Percentiles rank a stretch among this genome's conserved stretches.
phyloP scores from a whole-genome alignment of 805 yeast species.

The Isabelozyma pseudorhagii region DNA sequence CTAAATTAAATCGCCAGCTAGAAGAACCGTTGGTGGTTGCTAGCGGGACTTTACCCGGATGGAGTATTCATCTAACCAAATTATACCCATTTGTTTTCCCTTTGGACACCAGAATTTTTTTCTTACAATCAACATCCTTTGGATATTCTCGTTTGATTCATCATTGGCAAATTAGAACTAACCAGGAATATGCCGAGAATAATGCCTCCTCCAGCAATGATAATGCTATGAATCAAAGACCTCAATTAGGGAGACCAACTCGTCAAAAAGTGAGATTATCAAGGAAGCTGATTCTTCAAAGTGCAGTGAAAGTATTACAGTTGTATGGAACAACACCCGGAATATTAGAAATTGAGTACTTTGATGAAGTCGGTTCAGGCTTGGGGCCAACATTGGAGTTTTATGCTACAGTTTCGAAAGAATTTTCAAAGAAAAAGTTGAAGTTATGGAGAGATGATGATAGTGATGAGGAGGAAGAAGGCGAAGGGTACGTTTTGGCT shows the following conservation, averaged over 20 bases:
- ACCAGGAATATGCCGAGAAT: conserved; percentile 35
- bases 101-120: conserved; percentile 70
- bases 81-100: conserved; percentile 83
- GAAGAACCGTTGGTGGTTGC: conserved; percentile 89
- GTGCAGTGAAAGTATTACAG: conserved; percentile 76
- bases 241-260: conserved; percentile 70
- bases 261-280: conserved; percentile 79
- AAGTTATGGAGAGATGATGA: conserved; percentile 64
- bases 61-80: conserved; percentile 75
- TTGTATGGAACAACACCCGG: conserved; percentile 78
- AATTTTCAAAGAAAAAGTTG: conserved; percentile 56
- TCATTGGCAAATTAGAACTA: conserved; percentile 60
- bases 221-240: conserved; percentile 10
- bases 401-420: conserved; percentile 75
- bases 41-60: conserved; percentile 78
- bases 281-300: conserved; percentile 63
- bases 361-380: conserved; percentile 93
- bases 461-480: conserved; percentile 3
- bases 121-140: conserved; percentile 83
- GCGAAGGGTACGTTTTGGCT: conserved; percentile 36
- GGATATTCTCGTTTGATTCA: conserved; percentile 84
- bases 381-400: conserved; percentile 95
- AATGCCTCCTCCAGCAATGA: conserved; percentile 2
- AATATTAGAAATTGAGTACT: conserved; percentile 80
- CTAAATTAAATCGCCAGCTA: conserved; percentile 79